A percentile compares a stretch with the other conserved stretches of the same genome.
Conservation (phyloP, 192 early-diverging fungal species). For the Backusella tuberculispora region DNA sequence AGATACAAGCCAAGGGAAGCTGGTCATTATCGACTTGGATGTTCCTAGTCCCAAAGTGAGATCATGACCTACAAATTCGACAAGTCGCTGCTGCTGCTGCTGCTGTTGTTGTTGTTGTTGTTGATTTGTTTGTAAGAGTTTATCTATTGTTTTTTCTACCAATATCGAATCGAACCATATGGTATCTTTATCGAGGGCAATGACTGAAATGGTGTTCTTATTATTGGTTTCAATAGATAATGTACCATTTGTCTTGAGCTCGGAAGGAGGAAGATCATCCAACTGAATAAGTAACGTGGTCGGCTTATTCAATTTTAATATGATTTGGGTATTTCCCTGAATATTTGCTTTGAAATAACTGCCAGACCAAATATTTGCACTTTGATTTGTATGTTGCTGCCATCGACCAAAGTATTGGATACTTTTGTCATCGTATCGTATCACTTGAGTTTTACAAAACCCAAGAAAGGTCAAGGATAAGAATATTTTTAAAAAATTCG, state of each 20-base stretch:
- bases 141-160: neutral
- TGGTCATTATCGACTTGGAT: constrained; percentile 21
- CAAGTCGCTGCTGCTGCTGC: neutral
- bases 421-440: constrained; percentile 10
- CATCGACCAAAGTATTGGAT: constrained; percentile 36
- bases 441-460: neutral
- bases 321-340: constrained; percentile 1
- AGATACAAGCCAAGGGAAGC: constrained; percentile 35
- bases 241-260: constrained; percentile 19
- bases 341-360: constrained; percentile 31
- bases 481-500: constrained; percentile 5
- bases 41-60: constrained; percentile 24
- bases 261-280: constrained; percentile 13
- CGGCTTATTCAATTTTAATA: constrained; percentile 16
- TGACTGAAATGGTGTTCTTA: neutral
- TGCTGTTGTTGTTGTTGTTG: neutral
- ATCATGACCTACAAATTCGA: constrained; percentile 37
- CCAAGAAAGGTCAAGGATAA: neutral
- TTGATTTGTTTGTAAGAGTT: neutral
- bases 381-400: constrained; percentile 16
- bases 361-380: constrained; percentile 30
- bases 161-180: neutral
- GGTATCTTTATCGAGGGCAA: neutral
- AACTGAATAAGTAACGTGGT: constrained; percentile 15
- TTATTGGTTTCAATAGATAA: neutral